Base-by-base conservation (phyloP, 768 basidiomycete genomes). In the Phaeotremella fagi region DNA sequence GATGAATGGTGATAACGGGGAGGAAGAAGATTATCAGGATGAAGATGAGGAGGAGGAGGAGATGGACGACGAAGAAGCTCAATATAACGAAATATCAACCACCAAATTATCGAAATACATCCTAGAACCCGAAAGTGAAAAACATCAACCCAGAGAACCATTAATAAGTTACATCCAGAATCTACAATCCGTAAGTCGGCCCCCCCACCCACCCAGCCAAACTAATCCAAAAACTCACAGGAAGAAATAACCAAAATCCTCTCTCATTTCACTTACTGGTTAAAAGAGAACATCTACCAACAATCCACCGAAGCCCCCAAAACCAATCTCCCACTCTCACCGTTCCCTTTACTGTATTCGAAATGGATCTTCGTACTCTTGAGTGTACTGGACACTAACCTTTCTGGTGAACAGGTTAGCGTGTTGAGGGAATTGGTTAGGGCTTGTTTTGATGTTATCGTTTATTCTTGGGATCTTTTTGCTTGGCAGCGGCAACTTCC, bases 361-460 rank as follows among this genome's bases (percentile, higher is more conserved):
- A 54, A 57, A 7, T 74, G 72, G 72, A 54, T 67, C 26, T 74
- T 70, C 53, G 53, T 68, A 12, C 57, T 66, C 14, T 43, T 74
- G 3, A 44, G 64, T 4, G 48, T 65, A 35, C 58, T 70, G 11
- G 66, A 68, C 12, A 22, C 48, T 1, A 38, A 70, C n/a, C 58
- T 74, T 3, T 29, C 50, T 3, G 60, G 56, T 3, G 60, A 54
- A 24, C 55, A 72, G 11, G 58, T 70, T n/a, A 57, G 55, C 0
- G 55, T 52, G 4, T 42, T 74, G 14, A 52, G 72, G 15, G 63
- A 66, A 11, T 41, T 74, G 9, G 66, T 68, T 4, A 53, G 66
- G 41, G 56, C 51, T 1, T 45, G 56, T n/a, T 63, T 67, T 36
- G 50, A 52, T 25, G 61, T 70, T 4, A 66, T 59, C 3, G 64